Percentiles rank a stretch among this genome's conserved stretches.
Conservation (phyloP, 2,329 filamentous ascomycete genomes). For the Xylaria sp. region DNA sequence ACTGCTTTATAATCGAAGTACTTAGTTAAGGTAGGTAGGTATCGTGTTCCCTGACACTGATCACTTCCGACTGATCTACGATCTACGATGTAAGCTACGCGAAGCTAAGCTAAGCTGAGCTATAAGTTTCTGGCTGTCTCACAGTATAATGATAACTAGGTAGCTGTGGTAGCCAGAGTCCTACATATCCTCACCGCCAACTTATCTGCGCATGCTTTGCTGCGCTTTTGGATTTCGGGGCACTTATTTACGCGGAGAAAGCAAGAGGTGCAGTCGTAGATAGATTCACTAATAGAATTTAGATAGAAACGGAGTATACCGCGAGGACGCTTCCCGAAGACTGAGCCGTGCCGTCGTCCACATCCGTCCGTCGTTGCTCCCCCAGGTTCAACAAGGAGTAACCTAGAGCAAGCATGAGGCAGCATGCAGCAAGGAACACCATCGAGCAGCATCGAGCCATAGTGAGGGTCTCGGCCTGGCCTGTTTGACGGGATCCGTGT, state of each 20-base stretch:
- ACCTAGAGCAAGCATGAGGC: constrained; percentile 24
- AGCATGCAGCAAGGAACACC: constrained; percentile 20
- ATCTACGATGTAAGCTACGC: too few species aligned
- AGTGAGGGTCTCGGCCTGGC: constrained; percentile 24
- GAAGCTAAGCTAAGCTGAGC: constrained; percentile 1
- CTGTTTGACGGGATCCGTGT: constrained; percentile 28
- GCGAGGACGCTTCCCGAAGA: constrained; percentile 1
- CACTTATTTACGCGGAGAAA: not conserved
- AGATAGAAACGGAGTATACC: not conserved
- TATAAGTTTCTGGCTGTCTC: not conserved
- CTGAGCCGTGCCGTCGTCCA: constrained; percentile 24
- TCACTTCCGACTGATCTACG: not conserved
- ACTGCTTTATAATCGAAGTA: not conserved
- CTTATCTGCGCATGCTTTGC: not conserved
- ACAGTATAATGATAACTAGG: not conserved
- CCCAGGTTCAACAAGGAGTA: constrained; percentile 23
- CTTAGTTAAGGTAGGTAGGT: not conserved
- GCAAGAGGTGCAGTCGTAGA: not conserved
- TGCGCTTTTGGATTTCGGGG: too few species aligned
- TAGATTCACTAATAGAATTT: too few species aligned
- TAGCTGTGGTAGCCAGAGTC: not conserved
- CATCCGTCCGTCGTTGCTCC: constrained; percentile 11
- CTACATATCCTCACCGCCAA: constrained; percentile 14
- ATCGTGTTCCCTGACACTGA: not conserved
- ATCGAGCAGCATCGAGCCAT: constrained; percentile 30